Evolutionary conservation across 345 rosid genomes (phyloP), one percentile per base, ranked within the genome.

Genomic region (Dipteronia dyeriana): DNA sequence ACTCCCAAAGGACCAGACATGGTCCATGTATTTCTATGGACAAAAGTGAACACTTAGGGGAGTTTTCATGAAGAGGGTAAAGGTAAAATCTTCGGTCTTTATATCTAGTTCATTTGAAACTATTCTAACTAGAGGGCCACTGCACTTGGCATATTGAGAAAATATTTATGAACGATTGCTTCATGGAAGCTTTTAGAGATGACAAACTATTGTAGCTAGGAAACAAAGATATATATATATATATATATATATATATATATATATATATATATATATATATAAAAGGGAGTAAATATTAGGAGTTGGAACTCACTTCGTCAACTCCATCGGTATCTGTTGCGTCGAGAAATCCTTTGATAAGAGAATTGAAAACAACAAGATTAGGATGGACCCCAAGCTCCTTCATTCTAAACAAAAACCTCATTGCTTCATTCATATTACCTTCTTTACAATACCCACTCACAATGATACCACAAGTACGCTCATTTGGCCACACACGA

Each of bases 381-480:
- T 95, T 95, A 17, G 98, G 99, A 77, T 85, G 88, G 81, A 95
- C 95, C 66, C 94, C 87, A 19, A 93, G 91, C 85, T 90, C 89
- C 83, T 90, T 93, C 96, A 92, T 93, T 76, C 91, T 85, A 80
- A 82, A 78, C 72, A 93, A 79, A 78, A 95, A 92, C 80, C 92
- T 91, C 76, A 82, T 83, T 56, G 97, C 99, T 69, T 92, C 98
- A 7, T 57, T 77, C 96, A 86, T 90, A 65, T 90, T 93, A 1
- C 94, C 91, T 82, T 95, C 99, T 85, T 88, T 89, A 81, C 97
- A 93, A 75, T 93, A 93, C 12, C 98, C 98, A 34, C 86, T 83
- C 29, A 91, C 82, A 45, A 95, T 91, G 76, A 84, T 93, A 23
- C 98, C 91, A 38, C 97, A 95, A 26, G 96, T 93, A 39, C 96